Conservation (phyloP, 768 basidiomycete genomes). For the Amanita polypyramis region DNA sequence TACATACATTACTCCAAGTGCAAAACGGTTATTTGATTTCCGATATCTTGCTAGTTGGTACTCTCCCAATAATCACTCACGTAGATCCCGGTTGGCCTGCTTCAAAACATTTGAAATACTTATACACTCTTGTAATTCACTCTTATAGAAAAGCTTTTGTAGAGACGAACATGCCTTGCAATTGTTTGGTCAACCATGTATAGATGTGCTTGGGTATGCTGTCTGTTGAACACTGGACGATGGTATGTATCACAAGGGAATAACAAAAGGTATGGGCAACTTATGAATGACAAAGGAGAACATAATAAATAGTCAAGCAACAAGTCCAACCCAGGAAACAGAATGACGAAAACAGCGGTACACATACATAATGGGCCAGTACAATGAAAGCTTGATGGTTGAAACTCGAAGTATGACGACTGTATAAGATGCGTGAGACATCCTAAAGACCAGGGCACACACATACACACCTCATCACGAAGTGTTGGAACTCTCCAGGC, state of each 20-base stretch:
- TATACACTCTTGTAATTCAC: no score
- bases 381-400: constrained; percentile 8
- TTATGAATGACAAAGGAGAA: background rate
- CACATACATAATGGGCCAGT: constrained; percentile 4
- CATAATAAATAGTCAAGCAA: constrained; percentile 1
- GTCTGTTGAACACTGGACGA: background rate
- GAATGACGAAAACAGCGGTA: background rate
- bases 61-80: no score
- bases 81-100: no score
- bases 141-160: no score
- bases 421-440: background rate
- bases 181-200: background rate
- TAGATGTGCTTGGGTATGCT: background rate
- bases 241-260: background rate
- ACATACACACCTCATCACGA: constrained; percentile 3
- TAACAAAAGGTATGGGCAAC: background rate
- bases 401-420: constrained; percentile 8
- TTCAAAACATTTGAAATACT: no score
- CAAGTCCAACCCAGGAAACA: background rate
- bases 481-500: constrained; percentile 57
- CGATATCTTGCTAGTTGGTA: no score
- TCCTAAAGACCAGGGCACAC: no score
- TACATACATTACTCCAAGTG: no score
- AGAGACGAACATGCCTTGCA: background rate
- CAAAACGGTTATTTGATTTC: no score